phyloP scores from a whole-genome alignment of 1,139 yeast species.

The Taiozyma sp. region DNA sequence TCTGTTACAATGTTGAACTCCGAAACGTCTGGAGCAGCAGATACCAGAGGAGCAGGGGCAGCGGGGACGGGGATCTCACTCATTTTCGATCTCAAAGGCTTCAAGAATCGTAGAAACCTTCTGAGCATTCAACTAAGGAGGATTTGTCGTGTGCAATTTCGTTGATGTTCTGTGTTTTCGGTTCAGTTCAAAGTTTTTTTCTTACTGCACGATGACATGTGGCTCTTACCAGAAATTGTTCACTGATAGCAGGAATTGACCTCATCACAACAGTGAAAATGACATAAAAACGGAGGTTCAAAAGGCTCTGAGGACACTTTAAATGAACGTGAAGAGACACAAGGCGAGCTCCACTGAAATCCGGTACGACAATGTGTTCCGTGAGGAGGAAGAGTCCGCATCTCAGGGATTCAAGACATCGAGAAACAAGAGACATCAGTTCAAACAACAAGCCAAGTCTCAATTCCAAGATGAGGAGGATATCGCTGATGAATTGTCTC shows the following conservation, averaged over 20 bases:
- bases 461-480: constrained; percentile 21
- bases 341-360: constrained; percentile 5
- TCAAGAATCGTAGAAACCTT: not conserved
- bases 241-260: too few relatives aligned
- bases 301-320: too few relatives aligned
- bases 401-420: constrained; percentile 11
- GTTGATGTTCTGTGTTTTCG: too few relatives aligned
- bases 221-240: too few relatives aligned
- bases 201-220: too few relatives aligned
- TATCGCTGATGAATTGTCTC: constrained; percentile 4
- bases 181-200: too few relatives aligned
- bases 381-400: not conserved
- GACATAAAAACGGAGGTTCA: too few relatives aligned
- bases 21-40: not conserved
- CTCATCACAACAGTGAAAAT: too few relatives aligned
- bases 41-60: not conserved
- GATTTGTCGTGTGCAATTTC: too few relatives aligned
- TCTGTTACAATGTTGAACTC: constrained; percentile 52
- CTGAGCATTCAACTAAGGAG: not conserved
- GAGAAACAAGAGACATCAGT: constrained; percentile 8
- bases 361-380: constrained; percentile 9
- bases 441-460: constrained; percentile 6
- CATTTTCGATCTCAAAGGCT: not conserved
- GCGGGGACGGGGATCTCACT: not conserved
- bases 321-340: not conserved